phyloP scores from a whole-genome alignment of 2,329 filamentous ascomycete species.

The Trichoderma lentiforme region DNA sequence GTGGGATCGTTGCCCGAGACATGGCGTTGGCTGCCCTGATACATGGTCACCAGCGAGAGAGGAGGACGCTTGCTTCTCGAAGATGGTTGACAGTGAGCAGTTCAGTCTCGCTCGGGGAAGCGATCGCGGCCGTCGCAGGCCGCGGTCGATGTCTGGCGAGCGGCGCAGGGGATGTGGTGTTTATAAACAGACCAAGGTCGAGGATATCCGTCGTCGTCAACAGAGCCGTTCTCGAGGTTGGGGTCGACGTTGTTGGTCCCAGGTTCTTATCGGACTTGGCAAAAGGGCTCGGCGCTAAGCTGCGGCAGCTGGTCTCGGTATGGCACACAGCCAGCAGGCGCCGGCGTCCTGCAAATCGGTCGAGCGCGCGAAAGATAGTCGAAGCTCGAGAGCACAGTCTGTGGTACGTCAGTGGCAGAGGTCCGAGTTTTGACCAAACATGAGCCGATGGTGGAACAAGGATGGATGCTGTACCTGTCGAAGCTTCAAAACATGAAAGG shows the following conservation, averaged over 20 bases:
- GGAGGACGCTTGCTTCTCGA: background rate
- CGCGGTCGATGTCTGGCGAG: background rate
- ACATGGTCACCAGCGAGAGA: conserved; percentile 42
- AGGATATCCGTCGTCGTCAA: background rate
- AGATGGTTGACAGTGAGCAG: background rate
- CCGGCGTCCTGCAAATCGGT: background rate
- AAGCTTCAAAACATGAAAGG: conserved; percentile 6
- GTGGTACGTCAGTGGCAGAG: background rate
- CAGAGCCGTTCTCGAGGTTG: background rate
- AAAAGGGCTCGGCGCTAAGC: background rate
- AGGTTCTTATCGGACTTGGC: background rate
- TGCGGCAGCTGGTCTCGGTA: background rate
- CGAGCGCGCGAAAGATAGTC: background rate
- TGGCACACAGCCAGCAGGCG: background rate
- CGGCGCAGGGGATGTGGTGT: background rate
- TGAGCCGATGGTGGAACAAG: conserved; percentile 7
- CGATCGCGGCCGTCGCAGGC: conserved; percentile 16
- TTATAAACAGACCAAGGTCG: background rate
- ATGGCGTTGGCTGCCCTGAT: conserved; percentile 51
- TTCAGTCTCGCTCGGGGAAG: background rate
- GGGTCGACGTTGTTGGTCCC: background rate
- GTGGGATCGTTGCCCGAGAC: conserved; percentile 45
- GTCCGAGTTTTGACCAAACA: background rate
- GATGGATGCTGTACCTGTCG: background rate
- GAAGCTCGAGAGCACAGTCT: background rate